Percentiles rank a stretch among this genome's conserved stretches.
Evolutionary conservation across 2,329 filamentous ascomycete genomes (phyloP).

Genomic region (Hymenoscyphus fructigenus): DNA sequence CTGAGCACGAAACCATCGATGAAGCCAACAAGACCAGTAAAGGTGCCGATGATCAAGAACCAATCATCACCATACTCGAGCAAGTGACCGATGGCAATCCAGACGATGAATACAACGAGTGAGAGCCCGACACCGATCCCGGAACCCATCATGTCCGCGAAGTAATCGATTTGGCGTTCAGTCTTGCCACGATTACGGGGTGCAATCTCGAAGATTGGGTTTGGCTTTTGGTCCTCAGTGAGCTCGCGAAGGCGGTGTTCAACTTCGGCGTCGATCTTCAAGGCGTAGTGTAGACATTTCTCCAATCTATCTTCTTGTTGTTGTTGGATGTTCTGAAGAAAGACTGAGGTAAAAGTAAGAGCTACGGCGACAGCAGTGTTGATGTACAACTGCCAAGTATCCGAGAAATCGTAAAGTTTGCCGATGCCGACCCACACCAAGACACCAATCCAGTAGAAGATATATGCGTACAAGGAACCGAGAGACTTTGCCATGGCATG

Average conservation of each 20-base stretch:
- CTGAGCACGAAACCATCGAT: conserved; percentile 47
- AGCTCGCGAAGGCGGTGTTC: conserved; percentile 39
- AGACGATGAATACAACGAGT: conserved; percentile 38
- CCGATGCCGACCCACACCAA: conserved; percentile 39
- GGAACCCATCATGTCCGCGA: conserved; percentile 45
- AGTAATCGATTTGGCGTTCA: conserved; percentile 43
- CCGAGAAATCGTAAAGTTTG: conserved; percentile 32
- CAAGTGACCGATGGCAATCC: conserved; percentile 41
- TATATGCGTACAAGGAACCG: conserved; percentile 36
- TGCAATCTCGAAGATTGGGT: conserved; percentile 37
- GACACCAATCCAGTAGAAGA: conserved; percentile 40
- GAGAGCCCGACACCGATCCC: conserved; percentile 42
- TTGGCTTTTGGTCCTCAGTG: conserved; percentile 37
- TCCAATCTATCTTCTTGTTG: conserved; percentile 38
- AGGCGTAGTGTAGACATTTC: conserved; percentile 37
- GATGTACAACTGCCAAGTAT: conserved; percentile 44
- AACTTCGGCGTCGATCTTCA: conserved; percentile 38
- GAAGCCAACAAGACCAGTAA: conserved; percentile 47
- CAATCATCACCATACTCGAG: conserved; percentile 45
- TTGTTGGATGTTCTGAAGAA: conserved; percentile 42
- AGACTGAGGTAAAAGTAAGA: conserved; percentile 43
- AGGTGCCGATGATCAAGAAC: conserved; percentile 50
- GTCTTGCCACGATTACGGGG: conserved; percentile 36
- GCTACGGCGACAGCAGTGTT: conserved; percentile 46
- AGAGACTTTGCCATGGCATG: conserved; percentile 26